Evolutionary conservation across 768 basidiomycete species (phyloP).

Genomic region (Lanmaoa rubissima): DNA sequence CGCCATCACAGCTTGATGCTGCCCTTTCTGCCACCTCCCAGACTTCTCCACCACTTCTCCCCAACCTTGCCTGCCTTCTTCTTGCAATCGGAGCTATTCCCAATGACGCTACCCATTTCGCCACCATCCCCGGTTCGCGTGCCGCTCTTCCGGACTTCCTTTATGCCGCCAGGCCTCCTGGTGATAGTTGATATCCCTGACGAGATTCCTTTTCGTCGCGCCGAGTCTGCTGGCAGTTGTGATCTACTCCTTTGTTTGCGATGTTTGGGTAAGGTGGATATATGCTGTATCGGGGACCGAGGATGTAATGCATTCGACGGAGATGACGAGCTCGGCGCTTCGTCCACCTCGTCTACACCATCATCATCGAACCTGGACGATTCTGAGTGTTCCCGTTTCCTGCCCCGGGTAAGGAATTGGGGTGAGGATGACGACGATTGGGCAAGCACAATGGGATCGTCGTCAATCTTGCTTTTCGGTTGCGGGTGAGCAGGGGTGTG

Average conservation of each 20-base stretch:
- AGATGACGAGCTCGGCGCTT: not conserved
- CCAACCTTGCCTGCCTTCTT: not conserved
- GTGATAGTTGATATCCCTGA: constrained; percentile 58
- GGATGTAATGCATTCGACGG: not conserved
- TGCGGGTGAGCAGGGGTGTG: not conserved
- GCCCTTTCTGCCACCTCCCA: constrained; percentile 23
- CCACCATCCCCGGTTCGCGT: not conserved
- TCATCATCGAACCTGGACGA: not conserved
- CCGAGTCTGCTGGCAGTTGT: not conserved
- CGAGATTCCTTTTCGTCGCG: constrained; percentile 53
- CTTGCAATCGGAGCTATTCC: not conserved
- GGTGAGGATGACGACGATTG: not conserved
- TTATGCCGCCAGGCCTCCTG: constrained; percentile 23
- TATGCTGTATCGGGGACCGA: not conserved
- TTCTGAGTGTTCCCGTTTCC: constrained; percentile 18
- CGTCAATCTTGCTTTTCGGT: not conserved
- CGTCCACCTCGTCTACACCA: not conserved
- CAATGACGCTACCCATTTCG: constrained; percentile 8
- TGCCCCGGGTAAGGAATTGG: not conserved
- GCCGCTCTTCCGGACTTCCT: constrained; percentile 13
- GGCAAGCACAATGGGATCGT: not conserved
- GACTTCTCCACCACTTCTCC: constrained; percentile 48
- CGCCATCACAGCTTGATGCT: constrained; percentile 4
- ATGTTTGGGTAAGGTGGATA: not conserved
- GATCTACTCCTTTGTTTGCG: not conserved